These are phyloP conservation scores for Malassezia furfur DNA, from an alignment of 1,284 basidiomycete genomes.

Conservation along the genomic window DNA sequence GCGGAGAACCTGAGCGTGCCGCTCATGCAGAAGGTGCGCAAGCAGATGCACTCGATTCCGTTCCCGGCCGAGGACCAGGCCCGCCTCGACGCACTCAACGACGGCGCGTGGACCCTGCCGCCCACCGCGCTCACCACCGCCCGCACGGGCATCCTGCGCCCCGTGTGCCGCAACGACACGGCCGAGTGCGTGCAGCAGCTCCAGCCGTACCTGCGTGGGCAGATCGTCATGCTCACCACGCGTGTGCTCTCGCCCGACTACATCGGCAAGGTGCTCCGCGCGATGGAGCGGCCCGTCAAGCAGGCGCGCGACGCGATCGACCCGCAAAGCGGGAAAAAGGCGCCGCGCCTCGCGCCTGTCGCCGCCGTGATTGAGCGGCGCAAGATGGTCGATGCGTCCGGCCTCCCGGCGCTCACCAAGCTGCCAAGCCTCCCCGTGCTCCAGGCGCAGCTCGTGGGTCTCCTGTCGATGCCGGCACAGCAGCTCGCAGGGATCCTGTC, in stretches of 20 bases:
- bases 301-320: slow-evolving; percentile 5
- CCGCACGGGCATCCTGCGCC: slow-evolving; percentile 16
- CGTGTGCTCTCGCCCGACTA: slow-evolving; percentile 17
- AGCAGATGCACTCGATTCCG: not conserved
- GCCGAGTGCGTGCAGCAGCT: slow-evolving; percentile 3
- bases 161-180: slow-evolving; percentile 8
- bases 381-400: slow-evolving; percentile 4
- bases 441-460: slow-evolving; percentile 39
- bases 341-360: slow-evolving; percentile 7
- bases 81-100: slow-evolving; percentile 2
- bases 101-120: slow-evolving; percentile 10
- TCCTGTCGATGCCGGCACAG: slow-evolving; percentile 32
- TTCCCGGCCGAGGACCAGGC: slow-evolving; percentile 1
- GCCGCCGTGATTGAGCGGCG: slow-evolving; percentile 9
- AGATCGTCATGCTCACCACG: slow-evolving; percentile 7
- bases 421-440: slow-evolving; percentile 19
- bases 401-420: slow-evolving; percentile 12
- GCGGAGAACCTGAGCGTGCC: slow-evolving; percentile 10
- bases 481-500: slow-evolving; percentile 35
- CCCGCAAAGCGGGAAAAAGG: slow-evolving; percentile 7
- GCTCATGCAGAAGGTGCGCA: slow-evolving; percentile 10
- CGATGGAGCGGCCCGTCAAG: slow-evolving; percentile 9
- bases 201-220: slow-evolving; percentile 6
- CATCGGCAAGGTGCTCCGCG: slow-evolving; percentile 16
- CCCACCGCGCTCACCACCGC: not conserved